Evolutionary conservation across 805 yeast species (phyloP), one percentile per base, ranked within the genome.

Genomic region (Saccharomyces mikatae): DNA sequence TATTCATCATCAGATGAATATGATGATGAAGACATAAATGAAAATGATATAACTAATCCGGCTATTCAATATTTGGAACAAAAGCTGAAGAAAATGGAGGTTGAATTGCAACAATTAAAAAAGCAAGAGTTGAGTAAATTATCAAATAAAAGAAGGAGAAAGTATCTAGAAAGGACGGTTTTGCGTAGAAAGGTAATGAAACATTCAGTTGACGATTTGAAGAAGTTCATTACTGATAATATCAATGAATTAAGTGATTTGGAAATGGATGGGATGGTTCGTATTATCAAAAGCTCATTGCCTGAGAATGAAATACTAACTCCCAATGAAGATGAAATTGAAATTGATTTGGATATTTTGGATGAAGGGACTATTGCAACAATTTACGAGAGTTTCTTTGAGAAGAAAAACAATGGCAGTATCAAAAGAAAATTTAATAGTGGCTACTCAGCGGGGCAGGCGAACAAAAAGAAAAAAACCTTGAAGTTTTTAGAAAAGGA

Each of bases 291-390:
- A 65, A 94, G 87, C 69, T 78, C 84, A 52, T 76, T 84, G 79
- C 87, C 76, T 11, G 17, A 17, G 17, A 22, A 36, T 17, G 44
- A 36, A 17, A 36, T 36, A 80, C 62, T 78, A 69, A 62, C 75
- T 66, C 60, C 71, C 67, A 61, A 77, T 55, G 92, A 89, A 63
- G 98, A 92, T 55, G 98, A 94, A 74, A 92, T 94, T 57, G 99
- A 94, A 75, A 78, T 94, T 56, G 99, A 94, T 71, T 87, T 94
- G 84, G 97, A 94, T 69, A 86, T 86, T 71, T 79, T 94, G 61
- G 96, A 89, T 63, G 89, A 89, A 60, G 75, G 80, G 47, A 91
- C 97, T 1, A 79, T 92, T 53, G 73, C 88, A 68, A 87, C 87
- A 65, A 76, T 94, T 58, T 92, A 90, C 77, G 85, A 86, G 68